Base-by-base conservation (phyloP, 192 early-diverging fungal species). In the Linnemannia schmuckeri region DNA sequence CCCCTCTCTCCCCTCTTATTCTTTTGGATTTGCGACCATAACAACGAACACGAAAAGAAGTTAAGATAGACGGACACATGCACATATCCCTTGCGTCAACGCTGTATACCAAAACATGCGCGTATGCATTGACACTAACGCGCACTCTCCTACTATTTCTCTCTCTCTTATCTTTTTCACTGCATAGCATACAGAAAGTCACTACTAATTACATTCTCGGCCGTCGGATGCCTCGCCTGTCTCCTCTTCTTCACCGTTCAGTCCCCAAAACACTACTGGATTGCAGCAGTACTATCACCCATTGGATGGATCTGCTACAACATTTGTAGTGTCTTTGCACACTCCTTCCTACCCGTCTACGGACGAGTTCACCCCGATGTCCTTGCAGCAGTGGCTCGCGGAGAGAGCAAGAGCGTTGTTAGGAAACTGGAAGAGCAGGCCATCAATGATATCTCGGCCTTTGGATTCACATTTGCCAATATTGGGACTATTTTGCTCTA, bases 281-380 rank as follows among this genome's bases (percentile, higher is more conserved):
- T 82, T 10, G 83, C 77, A 9, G 75, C 83, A 15, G 74, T 80
- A 15, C 80, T 90, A 10, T 69, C 75, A 35, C 82, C 83, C 40
- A 68, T 90, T 1, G 82, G 77, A 5, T 76, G 79, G 77, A 54
- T 84, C n/a, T 69, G 76, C 20, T 90, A 74, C 54, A 88, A 88
- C 75, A 74, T 82, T 24, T 74, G 75, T 20, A 49, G 69, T 22
- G 89, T 91, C 49, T 91, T 91, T 54, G 88, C 83, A 38, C 83
- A 89, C 41, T 81, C 89, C 35, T 90, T 83, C 68, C 54, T 91
- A 47, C 90, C 89, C 20, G 73, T 90, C 20, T 86, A 80, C 30
- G 78, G 87, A 15, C 88, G 87, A 30, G 72, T 71, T 20, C 88
- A 89, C 42, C 88, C 89, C 18, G 72, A 88, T 2, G 84, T 89